A percentile compares a stretch with the other conserved stretches of the same genome.
phyloP scores from a whole-genome alignment of 148 eudicot genomes.

The Rhododendron vialii region DNA sequence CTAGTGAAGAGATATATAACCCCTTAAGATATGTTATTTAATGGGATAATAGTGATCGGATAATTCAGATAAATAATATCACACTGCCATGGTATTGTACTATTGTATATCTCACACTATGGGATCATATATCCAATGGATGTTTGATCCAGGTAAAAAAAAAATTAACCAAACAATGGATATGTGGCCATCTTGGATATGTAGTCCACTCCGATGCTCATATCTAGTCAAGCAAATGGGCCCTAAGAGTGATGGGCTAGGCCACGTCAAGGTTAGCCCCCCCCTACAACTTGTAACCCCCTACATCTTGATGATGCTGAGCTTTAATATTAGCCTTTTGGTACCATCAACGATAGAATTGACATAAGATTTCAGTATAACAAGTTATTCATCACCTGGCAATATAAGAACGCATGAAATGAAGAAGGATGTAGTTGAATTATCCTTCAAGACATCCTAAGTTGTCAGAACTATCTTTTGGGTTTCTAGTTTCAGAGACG shows the following conservation, averaged over 20 bases:
- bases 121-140: neutral
- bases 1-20: neutral
- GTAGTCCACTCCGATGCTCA: neutral
- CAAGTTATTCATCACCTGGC: neutral
- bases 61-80: neutral
- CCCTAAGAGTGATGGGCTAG: neutral
- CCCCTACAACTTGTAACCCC: neutral
- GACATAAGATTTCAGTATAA: neutral
- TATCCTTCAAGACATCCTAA: neutral
- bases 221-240: neutral
- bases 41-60: too few relatives aligned
- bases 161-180: neutral
- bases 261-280: neutral
- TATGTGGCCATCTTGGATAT: neutral
- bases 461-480: neutral
- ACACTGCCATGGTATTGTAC: too few relatives aligned
- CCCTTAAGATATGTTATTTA: neutral
- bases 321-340: neutral
- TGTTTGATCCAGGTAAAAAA: too few relatives aligned
- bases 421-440: neutral
- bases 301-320: neutral
- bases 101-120: too few relatives aligned
- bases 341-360: neutral
- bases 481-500: neutral
- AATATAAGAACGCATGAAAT: neutral